These are phyloP conservation scores for Phylloporus scabripes DNA, from an alignment of 768 basidiomycete species.

Conservation along the genomic window DNA sequence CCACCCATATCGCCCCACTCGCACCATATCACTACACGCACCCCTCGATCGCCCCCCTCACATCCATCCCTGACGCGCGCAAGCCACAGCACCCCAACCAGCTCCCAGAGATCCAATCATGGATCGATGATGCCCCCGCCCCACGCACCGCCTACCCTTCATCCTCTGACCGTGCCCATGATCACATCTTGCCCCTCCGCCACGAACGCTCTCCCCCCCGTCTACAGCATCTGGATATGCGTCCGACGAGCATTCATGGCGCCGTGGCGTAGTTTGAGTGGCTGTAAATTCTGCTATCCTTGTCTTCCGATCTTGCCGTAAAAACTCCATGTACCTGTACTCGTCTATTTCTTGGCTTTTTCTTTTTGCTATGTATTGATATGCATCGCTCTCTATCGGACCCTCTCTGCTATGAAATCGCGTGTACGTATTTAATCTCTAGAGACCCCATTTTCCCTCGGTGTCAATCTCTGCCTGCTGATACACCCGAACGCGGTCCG, in stretches of 20 bases:
- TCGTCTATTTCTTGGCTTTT: slow-evolving; percentile 22
- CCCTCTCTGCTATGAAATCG: neutral
- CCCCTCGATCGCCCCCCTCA: slow-evolving; percentile 47
- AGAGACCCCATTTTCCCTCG: neutral
- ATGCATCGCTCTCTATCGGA: slow-evolving; percentile 16
- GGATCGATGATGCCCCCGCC: slow-evolving; percentile 35
- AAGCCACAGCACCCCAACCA: slow-evolving; percentile 32
- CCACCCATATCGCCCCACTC: slow-evolving; percentile 34
- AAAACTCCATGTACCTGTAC: slow-evolving; percentile 22
- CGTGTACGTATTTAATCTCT: neutral
- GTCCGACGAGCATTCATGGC: slow-evolving; percentile 26
- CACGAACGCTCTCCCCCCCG: slow-evolving; percentile 30
- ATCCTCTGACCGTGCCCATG: slow-evolving; percentile 29
- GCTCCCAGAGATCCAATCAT: slow-evolving; percentile 44
- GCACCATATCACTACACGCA: slow-evolving; percentile 48
- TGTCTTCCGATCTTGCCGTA: neutral
- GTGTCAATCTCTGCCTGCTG: neutral
- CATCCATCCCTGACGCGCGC: slow-evolving; percentile 33
- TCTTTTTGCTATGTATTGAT: slow-evolving; percentile 24
- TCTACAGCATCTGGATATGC: slow-evolving; percentile 31
- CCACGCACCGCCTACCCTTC: slow-evolving; percentile 25
- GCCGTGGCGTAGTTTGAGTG: slow-evolving; percentile 26
- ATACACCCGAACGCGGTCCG: neutral
- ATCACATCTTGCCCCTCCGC: slow-evolving; percentile 26
- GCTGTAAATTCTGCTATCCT: neutral